Base-by-base conservation (phyloP, 2,329 filamentous ascomycete species). In the Botryotinia calthae region DNA sequence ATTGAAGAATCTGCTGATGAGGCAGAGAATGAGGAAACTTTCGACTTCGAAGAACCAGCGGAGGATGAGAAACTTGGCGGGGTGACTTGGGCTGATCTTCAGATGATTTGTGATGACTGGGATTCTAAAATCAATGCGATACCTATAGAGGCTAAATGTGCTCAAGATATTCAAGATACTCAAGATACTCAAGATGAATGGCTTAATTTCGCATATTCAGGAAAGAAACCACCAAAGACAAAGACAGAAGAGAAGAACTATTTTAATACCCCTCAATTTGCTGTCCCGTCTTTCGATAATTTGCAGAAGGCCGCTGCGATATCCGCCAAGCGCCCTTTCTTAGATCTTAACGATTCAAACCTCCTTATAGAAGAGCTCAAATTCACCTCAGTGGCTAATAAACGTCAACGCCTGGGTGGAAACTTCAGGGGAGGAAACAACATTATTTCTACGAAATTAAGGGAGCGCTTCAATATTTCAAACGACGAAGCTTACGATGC, bases 401-500 rank as follows among this genome's bases (percentile, higher is more conserved):
- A 93, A 81, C 88, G 90, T 72, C 85, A 74, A 54, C 76, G 79
- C 9, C 62, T 79, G 37, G 75, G 72, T 67, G 83, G 85, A 69
- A 90, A 89, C 75, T 86, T 88, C 76, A 90, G 87, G 75, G 90
- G 90, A 84, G 89, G 88, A 12, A 91, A 89, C 72, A 89, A 90
- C 25, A 91, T 90, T 68, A 84, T 94, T 59, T 89, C 90, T 4
- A 92, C 91, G 71, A 90, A 93, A 72, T 87, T 97, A 51, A 89
- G 89, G 54, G 89, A 91, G 77, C 91, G 95, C 59, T 99, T 97
- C 86, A 98, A 98, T 80, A 93, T 97, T 73, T 97, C 95, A 44
- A 98, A 98, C 76, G 96, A 99, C 79, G 92, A 96, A 73, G 95
- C 95, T 2, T 99, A 99, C 81, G 95, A 98, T 80, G 89, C 94